These are phyloP conservation scores for Mycena haematopus DNA, from an alignment of 768 basidiomycete genomes.

Conservation along the genomic window DNA sequence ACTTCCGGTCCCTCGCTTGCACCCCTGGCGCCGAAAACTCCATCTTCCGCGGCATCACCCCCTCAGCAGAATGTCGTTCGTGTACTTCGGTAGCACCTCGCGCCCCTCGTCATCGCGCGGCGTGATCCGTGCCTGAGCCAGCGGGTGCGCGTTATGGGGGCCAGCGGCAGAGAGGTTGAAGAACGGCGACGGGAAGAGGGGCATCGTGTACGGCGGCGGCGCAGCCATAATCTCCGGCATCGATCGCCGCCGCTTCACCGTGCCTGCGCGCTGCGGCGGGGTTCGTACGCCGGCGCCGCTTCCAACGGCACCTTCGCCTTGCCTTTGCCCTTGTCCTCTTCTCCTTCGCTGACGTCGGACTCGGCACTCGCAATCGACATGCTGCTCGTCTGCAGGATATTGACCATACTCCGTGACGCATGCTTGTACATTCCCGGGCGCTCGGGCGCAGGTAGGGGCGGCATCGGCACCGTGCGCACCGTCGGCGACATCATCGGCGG, in stretches of 20 bases:
- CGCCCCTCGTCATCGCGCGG: constrained; percentile 83
- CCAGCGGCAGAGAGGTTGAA: not conserved
- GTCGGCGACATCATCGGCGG: constrained; percentile 26
- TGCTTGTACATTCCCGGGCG: constrained; percentile 61
- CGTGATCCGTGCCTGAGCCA: constrained; percentile 38
- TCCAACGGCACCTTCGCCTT: constrained; percentile 12
- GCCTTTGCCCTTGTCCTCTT: not conserved
- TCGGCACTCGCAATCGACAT: constrained; percentile 17
- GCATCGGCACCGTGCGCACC: constrained; percentile 29
- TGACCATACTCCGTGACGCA: constrained; percentile 69
- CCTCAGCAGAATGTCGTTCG: constrained; percentile 80
- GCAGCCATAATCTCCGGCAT: constrained; percentile 71
- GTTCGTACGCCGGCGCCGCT: constrained; percentile 43
- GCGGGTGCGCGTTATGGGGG: constrained; percentile 22
- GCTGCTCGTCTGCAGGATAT: constrained; percentile 47
- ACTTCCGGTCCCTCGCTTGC: constrained; percentile 89
- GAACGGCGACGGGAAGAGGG: constrained; percentile 41
- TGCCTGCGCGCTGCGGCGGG: constrained; percentile 34
- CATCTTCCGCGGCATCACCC: constrained; percentile 88
- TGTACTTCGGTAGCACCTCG: constrained; percentile 83
- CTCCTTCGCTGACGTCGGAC: not conserved
- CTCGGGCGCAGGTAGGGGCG: constrained; percentile 20
- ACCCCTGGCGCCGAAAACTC: constrained; percentile 88
- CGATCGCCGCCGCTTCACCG: constrained; percentile 57
- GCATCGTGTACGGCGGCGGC: constrained; percentile 72